Base-by-base conservation (phyloP, 2,329 filamentous ascomycete species). In the Colletotrichum lentis region DNA sequence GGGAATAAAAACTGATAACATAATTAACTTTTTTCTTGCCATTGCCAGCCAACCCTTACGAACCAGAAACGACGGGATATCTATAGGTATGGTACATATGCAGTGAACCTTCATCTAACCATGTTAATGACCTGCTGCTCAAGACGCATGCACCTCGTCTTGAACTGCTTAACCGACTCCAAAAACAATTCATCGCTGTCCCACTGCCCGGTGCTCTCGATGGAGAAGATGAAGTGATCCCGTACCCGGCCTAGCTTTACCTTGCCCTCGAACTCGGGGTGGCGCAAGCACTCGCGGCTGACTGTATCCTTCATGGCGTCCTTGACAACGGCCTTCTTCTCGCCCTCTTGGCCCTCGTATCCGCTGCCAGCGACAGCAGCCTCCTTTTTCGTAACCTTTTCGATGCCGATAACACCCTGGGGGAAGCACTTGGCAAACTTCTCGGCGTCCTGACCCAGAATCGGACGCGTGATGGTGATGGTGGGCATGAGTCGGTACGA, bases 211-310 rank as follows among this genome's bases (percentile, higher is more conserved):
- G 93, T 91, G 83, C 94, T 97, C 84, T 99, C 96, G 43, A 99
- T 86, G 62, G 89, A 91, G 84, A 96, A 99, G 80, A 99, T 98
- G 79, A 99, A 99, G 82, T 99, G 96, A 78, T 99, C 96, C 72
- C 94, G 86, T 74, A 94, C 84, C 62, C 96, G 86, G 50, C 96
- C 96, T 39, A 99, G 87, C 84, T 94, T 94, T 71, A 99, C 96
- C 84, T 97, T 99, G 77, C 90, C 92, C 80, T 96, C 88, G 81
- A 99, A 98, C 81, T 98, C 96, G 31, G 90, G 85, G 77, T 99
- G 95, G 57, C 96, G 89, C 76, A 99, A 80, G 75, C 91, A 96
- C 81, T 99, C 96, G 72, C 96, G 88, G 80, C 92, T 96, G 70
- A 99, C 95, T 0, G 95, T 98, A 78, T 99, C 96, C 75, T 91